Evolutionary conservation across 2,329 filamentous ascomycete species (phyloP).

Genomic region (Xylariaceae sp.): DNA sequence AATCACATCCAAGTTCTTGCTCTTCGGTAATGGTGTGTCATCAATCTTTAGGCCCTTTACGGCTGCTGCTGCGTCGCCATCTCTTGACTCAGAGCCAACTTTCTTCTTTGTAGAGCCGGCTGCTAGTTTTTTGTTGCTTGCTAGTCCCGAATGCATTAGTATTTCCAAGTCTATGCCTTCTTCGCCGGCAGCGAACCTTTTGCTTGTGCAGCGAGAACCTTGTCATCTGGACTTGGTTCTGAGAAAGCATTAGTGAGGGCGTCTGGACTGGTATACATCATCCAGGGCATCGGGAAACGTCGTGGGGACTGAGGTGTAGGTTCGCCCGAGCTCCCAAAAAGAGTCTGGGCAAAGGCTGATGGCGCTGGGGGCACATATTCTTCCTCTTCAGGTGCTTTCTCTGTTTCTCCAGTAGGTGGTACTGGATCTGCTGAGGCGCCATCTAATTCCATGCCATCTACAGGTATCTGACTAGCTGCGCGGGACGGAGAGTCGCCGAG

Average conservation of each 20-base stretch:
- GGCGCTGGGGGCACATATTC: conserved; percentile 31
- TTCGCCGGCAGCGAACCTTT: conserved; percentile 70
- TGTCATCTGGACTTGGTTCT: conserved; percentile 86
- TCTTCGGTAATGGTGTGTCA: conserved; percentile 56
- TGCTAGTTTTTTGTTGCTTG: conserved; percentile 44
- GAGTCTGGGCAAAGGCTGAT: conserved; percentile 54
- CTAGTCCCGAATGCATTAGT: conserved; percentile 48
- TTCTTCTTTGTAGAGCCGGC: conserved; percentile 39
- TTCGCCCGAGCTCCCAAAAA: conserved; percentile 41
- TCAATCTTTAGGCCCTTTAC: conserved; percentile 43
- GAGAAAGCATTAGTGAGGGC: conserved; percentile 59
- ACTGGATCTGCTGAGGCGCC: not conserved
- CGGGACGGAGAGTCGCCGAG: too few species aligned
- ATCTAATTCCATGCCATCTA: too few species aligned
- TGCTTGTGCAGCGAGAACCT: conserved; percentile 81
- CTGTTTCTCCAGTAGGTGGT: not conserved
- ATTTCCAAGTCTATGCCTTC: conserved; percentile 46
- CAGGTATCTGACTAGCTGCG: too few species aligned
- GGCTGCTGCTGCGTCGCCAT: conserved; percentile 30
- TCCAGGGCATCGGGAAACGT: conserved; percentile 46
- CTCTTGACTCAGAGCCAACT: conserved; percentile 31
- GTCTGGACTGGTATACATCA: conserved; percentile 45
- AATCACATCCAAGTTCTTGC: conserved; percentile 80
- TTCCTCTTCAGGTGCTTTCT: too few species aligned
- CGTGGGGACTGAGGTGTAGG: conserved; percentile 24